Percentiles rank a stretch among this genome's conserved stretches.
These are phyloP conservation scores for Ehretia macrophylla DNA, from an alignment of 257 asterid species.

Conservation along the genomic window DNA sequence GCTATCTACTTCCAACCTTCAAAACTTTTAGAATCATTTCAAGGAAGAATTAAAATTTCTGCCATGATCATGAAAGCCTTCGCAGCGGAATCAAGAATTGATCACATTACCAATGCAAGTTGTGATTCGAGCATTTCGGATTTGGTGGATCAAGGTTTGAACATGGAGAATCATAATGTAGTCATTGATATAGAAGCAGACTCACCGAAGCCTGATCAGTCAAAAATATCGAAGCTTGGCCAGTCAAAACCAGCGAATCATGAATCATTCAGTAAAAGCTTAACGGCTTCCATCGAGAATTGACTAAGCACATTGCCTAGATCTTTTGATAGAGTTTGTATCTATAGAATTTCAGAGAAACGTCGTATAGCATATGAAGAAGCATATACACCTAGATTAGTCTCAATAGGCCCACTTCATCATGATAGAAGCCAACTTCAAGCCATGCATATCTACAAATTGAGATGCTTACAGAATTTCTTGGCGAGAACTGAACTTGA, in stretches of 20 bases:
- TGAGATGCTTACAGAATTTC: slow-evolving; percentile 27
- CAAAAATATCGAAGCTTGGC: not conserved
- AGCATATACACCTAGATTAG: slow-evolving; percentile 26
- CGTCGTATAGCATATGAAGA: slow-evolving; percentile 19
- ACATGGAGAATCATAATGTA: not conserved
- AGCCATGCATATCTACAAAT: slow-evolving; percentile 26
- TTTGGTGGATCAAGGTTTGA: too few species aligned
- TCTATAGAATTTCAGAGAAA: slow-evolving; percentile 25
- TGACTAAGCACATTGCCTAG: not conserved
- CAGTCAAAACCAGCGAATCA: not conserved
- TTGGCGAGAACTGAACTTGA: not conserved
- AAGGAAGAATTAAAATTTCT: not conserved
- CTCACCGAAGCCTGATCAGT: not conserved
- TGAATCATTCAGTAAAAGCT: not conserved
- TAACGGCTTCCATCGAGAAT: not conserved
- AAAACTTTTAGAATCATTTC: too few species aligned
- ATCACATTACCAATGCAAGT: not conserved
- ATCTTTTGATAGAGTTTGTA: slow-evolving; percentile 9
- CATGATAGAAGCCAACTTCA: slow-evolving; percentile 11
- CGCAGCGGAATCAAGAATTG: not conserved
- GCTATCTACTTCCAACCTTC: too few species aligned
- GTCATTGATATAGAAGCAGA: not conserved
- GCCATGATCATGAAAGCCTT: not conserved
- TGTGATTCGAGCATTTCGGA: not conserved
- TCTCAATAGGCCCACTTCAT: slow-evolving; percentile 33